These are phyloP conservation scores for Flaveria linearis DNA, from an alignment of 129 eudicot genomes.

Conservation along the genomic window DNA sequence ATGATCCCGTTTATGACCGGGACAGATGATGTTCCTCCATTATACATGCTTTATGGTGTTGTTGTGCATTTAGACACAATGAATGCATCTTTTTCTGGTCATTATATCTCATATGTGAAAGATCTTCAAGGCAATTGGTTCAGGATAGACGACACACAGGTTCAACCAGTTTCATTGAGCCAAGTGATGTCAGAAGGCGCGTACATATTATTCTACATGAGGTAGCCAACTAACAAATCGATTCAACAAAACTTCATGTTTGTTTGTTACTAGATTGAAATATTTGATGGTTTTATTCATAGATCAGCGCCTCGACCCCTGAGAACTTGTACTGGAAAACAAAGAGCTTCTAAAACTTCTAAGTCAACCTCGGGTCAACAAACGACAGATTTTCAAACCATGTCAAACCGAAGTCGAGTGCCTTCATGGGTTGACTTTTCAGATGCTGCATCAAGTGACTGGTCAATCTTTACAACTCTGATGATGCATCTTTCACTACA, in stretches of 20 bases:
- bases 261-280: neutral
- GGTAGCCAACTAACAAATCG: slow-evolving; percentile 48
- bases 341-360: slow-evolving; percentile 40
- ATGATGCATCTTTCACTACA: slow-evolving; percentile 90
- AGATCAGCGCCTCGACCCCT: slow-evolving; percentile 73
- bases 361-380: slow-evolving; percentile 37
- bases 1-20: slow-evolving; percentile 96
- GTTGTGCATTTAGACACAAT: slow-evolving; percentile 88
- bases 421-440: slow-evolving; percentile 55
- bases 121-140: slow-evolving; percentile 89
- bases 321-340: slow-evolving; percentile 37
- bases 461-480: slow-evolving; percentile 90
- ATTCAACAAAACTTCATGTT: neutral
- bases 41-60: slow-evolving; percentile 86
- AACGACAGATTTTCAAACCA: slow-evolving; percentile 16
- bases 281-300: slow-evolving; percentile 6
- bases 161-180: slow-evolving; percentile 65
- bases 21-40: slow-evolving; percentile 77
- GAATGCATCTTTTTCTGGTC: slow-evolving; percentile 98
- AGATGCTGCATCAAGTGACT: slow-evolving; percentile 78
- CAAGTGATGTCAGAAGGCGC: slow-evolving; percentile 98
- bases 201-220: slow-evolving; percentile 84
- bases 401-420: slow-evolving; percentile 28
- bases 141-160: slow-evolving; percentile 85
- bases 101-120: slow-evolving; percentile 82